Conservation (phyloP, 306 rosid species). For the Adenanthera pavonina region DNA sequence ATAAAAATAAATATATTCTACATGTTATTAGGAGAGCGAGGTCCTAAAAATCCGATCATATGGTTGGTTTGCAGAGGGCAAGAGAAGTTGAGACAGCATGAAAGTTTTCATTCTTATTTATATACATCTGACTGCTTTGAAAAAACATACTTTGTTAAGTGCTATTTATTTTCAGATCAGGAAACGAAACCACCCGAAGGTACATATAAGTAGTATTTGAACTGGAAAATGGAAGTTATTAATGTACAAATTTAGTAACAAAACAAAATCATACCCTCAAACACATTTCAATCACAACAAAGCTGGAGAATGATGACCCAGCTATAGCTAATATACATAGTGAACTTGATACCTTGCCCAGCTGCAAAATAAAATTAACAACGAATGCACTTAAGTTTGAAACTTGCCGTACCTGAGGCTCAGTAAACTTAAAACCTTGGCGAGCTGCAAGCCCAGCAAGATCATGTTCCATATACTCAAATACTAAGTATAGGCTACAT, state of each 20-base stretch:
- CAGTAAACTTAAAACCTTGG: conserved; percentile 83
- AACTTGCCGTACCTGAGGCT: conserved; percentile 79
- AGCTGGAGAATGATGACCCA: conserved; percentile 21
- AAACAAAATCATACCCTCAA: conserved; percentile 25
- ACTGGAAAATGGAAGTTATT: conserved; percentile 5
- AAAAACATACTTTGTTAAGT: background rate
- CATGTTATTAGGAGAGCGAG: background rate
- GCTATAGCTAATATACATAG: conserved; percentile 40
- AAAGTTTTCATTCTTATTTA: background rate
- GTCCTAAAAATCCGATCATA: background rate
- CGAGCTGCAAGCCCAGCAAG: conserved; percentile 92
- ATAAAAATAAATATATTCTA: background rate
- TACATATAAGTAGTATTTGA: background rate
- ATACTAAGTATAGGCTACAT: conserved; percentile 90
- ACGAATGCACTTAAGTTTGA: conserved; percentile 34
- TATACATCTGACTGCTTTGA: background rate
- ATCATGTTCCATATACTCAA: conserved; percentile 98
- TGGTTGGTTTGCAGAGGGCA: background rate
- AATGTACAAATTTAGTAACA: conserved; percentile 21
- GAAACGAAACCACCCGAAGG: background rate
- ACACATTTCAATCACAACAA: conserved; percentile 27
- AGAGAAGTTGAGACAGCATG: background rate
- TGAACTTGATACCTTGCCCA: conserved; percentile 37
- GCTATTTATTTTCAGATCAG: background rate
- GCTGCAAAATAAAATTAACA: conserved; percentile 13